Conservation (phyloP, 2,329 filamentous ascomycete genomes). For the Capronia coronata region DNA sequence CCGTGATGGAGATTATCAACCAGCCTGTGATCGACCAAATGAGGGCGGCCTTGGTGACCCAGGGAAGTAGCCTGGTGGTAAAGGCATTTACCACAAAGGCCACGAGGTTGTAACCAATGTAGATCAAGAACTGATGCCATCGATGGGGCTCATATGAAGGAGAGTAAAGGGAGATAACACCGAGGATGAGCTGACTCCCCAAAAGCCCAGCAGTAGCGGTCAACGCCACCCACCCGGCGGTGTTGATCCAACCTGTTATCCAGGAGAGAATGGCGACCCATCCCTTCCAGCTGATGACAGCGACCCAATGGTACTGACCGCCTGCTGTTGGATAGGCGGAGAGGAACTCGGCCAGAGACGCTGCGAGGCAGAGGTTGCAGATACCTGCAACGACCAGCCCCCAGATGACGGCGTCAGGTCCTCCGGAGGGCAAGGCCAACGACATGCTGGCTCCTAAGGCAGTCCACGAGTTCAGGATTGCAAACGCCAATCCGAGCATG, state of each 20-base stretch:
- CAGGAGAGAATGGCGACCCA: conserved; percentile 58
- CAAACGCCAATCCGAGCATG: conserved; percentile 58
- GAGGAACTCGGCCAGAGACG: conserved; percentile 64
- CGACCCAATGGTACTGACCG: conserved; percentile 65
- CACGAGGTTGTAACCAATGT: conserved; percentile 56
- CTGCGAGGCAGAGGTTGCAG: conserved; percentile 64
- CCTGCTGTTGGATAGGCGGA: conserved; percentile 51
- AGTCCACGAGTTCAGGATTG: conserved; percentile 59
- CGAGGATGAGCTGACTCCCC: conserved; percentile 60
- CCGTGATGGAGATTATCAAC: conserved; percentile 61
- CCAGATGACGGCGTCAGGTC: conserved; percentile 66
- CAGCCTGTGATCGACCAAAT: conserved; percentile 66
- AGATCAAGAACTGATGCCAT: conserved; percentile 70
- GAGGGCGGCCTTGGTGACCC: conserved; percentile 62
- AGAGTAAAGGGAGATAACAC: conserved; percentile 57
- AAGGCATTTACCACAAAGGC: conserved; percentile 62
- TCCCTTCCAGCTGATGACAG: conserved; percentile 52
- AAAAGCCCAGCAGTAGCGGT: conserved; percentile 63
- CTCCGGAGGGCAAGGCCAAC: conserved; percentile 62
- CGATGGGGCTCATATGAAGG: conserved; percentile 51
- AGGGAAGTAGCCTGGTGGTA: conserved; percentile 54
- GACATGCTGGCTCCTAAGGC: conserved; percentile 53
- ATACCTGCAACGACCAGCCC: conserved; percentile 55
- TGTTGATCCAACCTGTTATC: conserved; percentile 54
- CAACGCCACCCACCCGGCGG: conserved; percentile 43